Evolutionary conservation across 2,329 filamentous ascomycete genomes (phyloP), one percentile per base, ranked within the genome.

Genomic region (Teratosphaeria pseudoeucalypti): DNA sequence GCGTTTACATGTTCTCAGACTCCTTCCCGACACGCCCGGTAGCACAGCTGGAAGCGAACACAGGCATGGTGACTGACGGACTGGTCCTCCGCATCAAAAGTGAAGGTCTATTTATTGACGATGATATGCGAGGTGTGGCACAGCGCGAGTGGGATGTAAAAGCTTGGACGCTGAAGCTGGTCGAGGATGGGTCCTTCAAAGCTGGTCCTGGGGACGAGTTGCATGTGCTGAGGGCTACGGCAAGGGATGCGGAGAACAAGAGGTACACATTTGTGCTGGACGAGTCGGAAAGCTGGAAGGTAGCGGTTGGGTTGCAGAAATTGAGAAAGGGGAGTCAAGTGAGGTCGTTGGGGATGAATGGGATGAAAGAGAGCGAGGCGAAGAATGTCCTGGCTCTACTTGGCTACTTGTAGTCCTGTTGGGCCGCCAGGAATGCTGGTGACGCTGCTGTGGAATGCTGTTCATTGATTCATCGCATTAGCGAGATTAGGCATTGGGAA

Each of bases 111-210:
- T 97, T 97, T 76, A 94, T 99, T 70, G 94, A 99, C 72, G 94
- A 99, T 73, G 94, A 97, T 73, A 84, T 96, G 57, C 86, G 92
- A 53, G 85, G 86, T 62, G 90, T 96, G 16, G 86, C 90, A n/a
- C 91, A 97, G 75, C 85, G 94, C 61, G 94, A 99, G 76, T 99
- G 94, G 94, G 94, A 99, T 73, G 85, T 97, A 71, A 97, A 97
- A 75, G 92, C 92, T 29, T 97, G 94, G 94, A 96, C 91, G 52
- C 83, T 99, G 76, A 96, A 95, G 77, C 79, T 88, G 65, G 85
- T 95, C 74, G 94, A 97, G 82, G 86, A 69, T 49, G 68, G 68
- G 7, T 34, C 34, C 16, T 56, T 37, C 32, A 77, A 78, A 72
- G 56, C 55, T 3, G 39, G 32, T 12, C 56, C 47, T 16, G 71